Evolutionary conservation across 2,329 filamentous ascomycete species (phyloP), one percentile per base, ranked within the genome.

Genomic region (Gnomoniopsis sp.): DNA sequence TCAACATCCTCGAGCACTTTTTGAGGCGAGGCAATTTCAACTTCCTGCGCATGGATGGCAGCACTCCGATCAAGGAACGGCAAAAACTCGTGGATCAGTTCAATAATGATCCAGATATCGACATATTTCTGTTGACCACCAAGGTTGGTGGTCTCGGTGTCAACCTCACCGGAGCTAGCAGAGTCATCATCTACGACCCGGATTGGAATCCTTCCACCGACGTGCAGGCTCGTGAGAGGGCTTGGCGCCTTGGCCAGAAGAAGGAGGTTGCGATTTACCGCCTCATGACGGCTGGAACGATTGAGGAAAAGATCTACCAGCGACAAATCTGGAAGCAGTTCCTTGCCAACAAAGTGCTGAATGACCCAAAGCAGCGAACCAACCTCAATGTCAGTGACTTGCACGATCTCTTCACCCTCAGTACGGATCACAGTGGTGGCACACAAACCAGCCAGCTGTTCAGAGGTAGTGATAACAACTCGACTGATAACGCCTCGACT

Each of bases 131-230:
- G 1, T 82, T 99, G 56, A 98, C 95, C 0, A 99, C 96, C 0
- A 96, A 96, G 70, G 96, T 97, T 19, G 95, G 95, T 49, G 95
- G 95, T 0, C 78, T 99, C 15, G 95, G 95, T 6, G 89, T 96
- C 49, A 99, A 99, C 65, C 78, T 99, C 22, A 99, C 95, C 0
- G 95, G 95, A 8, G 95, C 95, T 6, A 91, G 96, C 70, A 87
- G 95, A 36, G 93, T 99, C 63, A 96, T 99, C 69, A 98, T 99
- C 56, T 99, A 95, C 69, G 96, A 99, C 68, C 96, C 95, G 0
- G 95, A 99, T 70, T 99, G 95, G 95, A 98, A 98, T 67, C 95
- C 93, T 2, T 97, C 93, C 0, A 98, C 93, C 0, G 95, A 99
- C 69, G 81, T 97, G 26, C 95, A 99, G 75, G 95, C 95, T 17